These are phyloP conservation scores for Linderina pennispora DNA, from an alignment of 192 early-diverging fungal species.

Conservation along the genomic window DNA sequence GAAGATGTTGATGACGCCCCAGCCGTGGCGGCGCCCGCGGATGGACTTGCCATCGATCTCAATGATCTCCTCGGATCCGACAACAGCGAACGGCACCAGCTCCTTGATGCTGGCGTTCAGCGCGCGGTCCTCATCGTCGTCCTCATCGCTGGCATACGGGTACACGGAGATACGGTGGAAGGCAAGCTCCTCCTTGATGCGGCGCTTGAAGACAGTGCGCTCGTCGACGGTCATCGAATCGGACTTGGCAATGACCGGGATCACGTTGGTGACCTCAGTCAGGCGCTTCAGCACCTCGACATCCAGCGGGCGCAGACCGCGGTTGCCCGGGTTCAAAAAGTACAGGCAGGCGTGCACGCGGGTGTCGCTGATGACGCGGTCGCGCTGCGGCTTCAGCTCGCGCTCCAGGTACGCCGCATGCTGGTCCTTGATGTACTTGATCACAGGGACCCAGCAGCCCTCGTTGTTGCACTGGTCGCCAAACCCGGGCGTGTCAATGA, in stretches of 20 bases:
- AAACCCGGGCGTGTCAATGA: conserved; percentile 97
- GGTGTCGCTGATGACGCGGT: conserved; percentile 88
- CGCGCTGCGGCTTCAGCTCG: conserved; percentile 83
- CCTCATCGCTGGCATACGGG: conserved; percentile 84
- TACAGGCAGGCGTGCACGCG: conserved; percentile 94
- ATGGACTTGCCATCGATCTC: conserved; percentile 81
- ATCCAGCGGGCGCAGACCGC: conserved; percentile 83
- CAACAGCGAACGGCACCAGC: conserved; percentile 89
- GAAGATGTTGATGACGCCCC: conserved; percentile 92
- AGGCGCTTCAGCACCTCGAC: conserved; percentile 80
- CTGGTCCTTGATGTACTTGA: conserved; percentile 99
- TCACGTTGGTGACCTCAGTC: conserved; percentile 78
- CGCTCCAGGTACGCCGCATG: conserved; percentile 92
- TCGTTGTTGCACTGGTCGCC: conserved; percentile 99
- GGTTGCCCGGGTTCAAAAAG: conserved; percentile 94
- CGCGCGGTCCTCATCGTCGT: conserved; percentile 70
- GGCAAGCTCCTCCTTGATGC: conserved; percentile 83
- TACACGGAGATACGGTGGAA: conserved; percentile 90
- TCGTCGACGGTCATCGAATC: conserved; percentile 84
- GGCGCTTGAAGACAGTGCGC: conserved; percentile 72
- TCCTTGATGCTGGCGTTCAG: conserved; percentile 75
- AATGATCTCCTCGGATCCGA: conserved; percentile 87
- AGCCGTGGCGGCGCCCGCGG: conserved; percentile 81
- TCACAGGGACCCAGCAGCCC: conserved; percentile 97
- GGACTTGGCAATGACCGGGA: conserved; percentile 87